Evolutionary conservation across 305 asterid genomes (phyloP), one percentile per base, ranked within the genome.

Genomic region (Vinca major): DNA sequence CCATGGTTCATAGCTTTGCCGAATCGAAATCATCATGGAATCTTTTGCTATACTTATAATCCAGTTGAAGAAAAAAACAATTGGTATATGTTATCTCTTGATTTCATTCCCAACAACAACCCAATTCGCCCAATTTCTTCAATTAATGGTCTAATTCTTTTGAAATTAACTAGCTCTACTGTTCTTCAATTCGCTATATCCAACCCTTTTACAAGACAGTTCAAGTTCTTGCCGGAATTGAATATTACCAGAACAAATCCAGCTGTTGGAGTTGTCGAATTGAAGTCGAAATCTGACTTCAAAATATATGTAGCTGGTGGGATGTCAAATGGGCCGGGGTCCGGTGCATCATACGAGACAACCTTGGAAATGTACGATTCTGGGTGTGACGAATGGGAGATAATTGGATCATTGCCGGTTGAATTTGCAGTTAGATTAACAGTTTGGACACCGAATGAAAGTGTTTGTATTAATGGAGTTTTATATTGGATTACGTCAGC

Each of bases 401-500:
- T 71, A 0, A 44, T 71, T 6, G 84, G 80, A 14, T 41, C 86
- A 20, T 83, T 87, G 85, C 95, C 92, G 9, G 72, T 80, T 33
- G 93, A 87, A 19, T 78, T 84, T 51, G 90, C 96, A 9, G 94
- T 89, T 68, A 85, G 97, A 80, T 79, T 87, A 36, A 91, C 95
- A 0, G 97, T 91, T 10, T 91, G 97, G 97, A 91, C 96, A 2
- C 89, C 95, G 2, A 82, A 77, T 26, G 91, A 87, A 56, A 77
- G 96, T 33, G 93, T 86, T 12, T 71, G 55, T 70, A 80, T 80
- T 5, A 62, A 78, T 5, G 95, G 96, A 20, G 20, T 74, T 16
- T 76, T 91, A 0, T 89, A 91, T 14, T 91, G 96, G 97, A 82
- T 89, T 78, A 91, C 93, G 0, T 89, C 93, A 0, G 96, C 96